Conservation (phyloP, 208 protist genomes). For the Plasmodiophora brassicae region DNA sequence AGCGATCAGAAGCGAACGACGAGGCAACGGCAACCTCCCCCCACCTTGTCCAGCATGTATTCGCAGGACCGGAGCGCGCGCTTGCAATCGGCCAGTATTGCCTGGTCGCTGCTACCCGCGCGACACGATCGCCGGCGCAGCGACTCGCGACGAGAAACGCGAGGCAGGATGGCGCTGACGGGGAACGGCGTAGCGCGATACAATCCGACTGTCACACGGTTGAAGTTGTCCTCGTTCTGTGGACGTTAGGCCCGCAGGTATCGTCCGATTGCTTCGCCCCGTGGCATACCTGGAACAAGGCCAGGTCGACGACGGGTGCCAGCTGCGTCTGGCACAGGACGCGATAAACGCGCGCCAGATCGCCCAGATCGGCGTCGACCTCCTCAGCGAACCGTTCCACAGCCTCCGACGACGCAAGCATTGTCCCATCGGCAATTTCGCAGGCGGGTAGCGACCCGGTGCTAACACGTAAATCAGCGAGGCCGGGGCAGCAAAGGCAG, state of each 20-base stretch:
- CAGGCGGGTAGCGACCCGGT: background rate
- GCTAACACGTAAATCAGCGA: background rate
- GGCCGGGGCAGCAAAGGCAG: background rate
- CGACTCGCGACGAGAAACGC: background rate
- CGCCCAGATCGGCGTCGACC: background rate
- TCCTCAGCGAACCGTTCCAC: background rate
- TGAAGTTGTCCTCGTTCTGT: background rate
- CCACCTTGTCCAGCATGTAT: background rate
- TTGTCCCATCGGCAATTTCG: conserved; percentile 8
- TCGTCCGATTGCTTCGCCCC: background rate
- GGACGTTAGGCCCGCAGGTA: background rate
- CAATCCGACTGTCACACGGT: background rate
- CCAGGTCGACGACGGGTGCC: background rate
- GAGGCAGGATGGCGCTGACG: background rate
- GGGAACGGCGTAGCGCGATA: background rate
- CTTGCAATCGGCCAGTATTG: background rate
- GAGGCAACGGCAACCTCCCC: background rate
- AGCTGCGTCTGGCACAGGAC: background rate
- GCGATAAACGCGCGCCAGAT: background rate
- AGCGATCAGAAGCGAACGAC: background rate
- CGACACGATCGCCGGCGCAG: background rate
- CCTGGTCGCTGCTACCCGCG: background rate
- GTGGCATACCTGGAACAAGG: background rate
- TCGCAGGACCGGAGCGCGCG: background rate
- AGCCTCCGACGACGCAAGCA: background rate